phyloP scores from a whole-genome alignment of 78 protist genomes.

The Emiliania huxleyi region DNA sequence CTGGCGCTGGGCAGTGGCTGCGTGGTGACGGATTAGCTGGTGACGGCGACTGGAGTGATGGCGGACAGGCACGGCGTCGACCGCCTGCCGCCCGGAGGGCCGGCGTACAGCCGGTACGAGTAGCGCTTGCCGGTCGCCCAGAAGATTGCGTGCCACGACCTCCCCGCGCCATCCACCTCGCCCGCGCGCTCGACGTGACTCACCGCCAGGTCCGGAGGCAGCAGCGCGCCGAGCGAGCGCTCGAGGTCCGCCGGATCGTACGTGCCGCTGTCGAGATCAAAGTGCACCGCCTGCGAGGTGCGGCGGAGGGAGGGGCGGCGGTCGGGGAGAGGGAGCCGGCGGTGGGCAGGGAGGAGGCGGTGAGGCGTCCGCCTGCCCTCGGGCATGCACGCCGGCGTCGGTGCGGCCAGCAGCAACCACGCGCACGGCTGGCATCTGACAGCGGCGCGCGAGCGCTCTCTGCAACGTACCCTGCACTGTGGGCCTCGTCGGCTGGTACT shows the following conservation, averaged over 20 bases:
- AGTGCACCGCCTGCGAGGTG: not conserved
- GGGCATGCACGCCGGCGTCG: slow-evolving; percentile 22
- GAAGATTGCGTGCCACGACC: not conserved
- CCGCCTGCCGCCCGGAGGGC: too few relatives aligned
- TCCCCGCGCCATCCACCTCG: not conserved
- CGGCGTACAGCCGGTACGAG: not conserved
- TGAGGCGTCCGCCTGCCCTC: too few relatives aligned
- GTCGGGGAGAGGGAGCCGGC: too few relatives aligned
- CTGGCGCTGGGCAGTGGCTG: too few relatives aligned
- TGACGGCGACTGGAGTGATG: too few relatives aligned
- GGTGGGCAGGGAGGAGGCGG: too few relatives aligned
- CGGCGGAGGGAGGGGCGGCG: too few relatives aligned
- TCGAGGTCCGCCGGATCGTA: not conserved
- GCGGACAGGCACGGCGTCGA: too few relatives aligned
- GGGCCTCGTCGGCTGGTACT: not conserved
- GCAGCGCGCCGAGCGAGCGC: not conserved
- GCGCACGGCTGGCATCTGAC: not conserved
- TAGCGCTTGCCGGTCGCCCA: slow-evolving; percentile 6
- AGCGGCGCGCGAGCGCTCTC: not conserved
- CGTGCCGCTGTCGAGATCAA: not conserved
- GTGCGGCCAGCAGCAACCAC: not conserved
- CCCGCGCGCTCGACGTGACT: not conserved
- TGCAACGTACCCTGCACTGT: not conserved
- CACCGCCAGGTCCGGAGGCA: not conserved
- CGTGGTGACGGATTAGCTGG: too few relatives aligned